Evolutionary conservation across 1,284 basidiomycete species (phyloP), one percentile per base, ranked within the genome.

Genomic region (Ganoderma sinense): DNA sequence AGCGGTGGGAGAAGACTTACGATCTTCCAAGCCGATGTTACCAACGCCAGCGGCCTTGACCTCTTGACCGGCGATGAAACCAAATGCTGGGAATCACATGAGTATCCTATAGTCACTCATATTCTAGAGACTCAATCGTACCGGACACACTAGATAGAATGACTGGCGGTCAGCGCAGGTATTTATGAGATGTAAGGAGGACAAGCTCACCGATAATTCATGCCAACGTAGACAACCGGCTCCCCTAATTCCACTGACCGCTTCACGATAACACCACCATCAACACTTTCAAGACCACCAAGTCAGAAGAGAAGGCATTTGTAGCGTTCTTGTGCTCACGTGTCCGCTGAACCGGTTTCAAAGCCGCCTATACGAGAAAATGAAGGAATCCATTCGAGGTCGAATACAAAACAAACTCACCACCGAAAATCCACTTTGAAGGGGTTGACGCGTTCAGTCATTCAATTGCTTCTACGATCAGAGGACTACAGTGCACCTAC

Each of bases 21-120:
- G 87, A 73, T 88, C 87, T 60, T 82, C 83, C 7, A 89, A 75
- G 1, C 89, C 89, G 1, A 88, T 75, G 71, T 90, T 90, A 3
- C 85, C 84, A 1, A 87, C 79, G 1, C 87, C 85, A 4, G 85
- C 87, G 14, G 79, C 82, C 60, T 83, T 82, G 33, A 87, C 82
- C 73, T 89, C 85, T 69, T 84, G 74, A 26, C 87, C 59, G 1
- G 58, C 62, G 16, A 74, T 58, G 63, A 74, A 74, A 8, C 71
- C 71, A 33, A 67, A 71, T 6, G 68, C 68, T 68, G 29, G 20
- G 18, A 3, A 43, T n/a, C 2, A 5, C 23, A 51, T 51, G 23
- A 51, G 48, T 4, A 23, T 16, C 26, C n/a, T 11, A 23, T 14
- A 31, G 2, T 10, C 2, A 45, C 33, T 1, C 26, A n/a, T 20